Evolutionary conservation across 2,329 filamentous ascomycete species (phyloP).

Genomic region (Fusarium mundagurra): DNA sequence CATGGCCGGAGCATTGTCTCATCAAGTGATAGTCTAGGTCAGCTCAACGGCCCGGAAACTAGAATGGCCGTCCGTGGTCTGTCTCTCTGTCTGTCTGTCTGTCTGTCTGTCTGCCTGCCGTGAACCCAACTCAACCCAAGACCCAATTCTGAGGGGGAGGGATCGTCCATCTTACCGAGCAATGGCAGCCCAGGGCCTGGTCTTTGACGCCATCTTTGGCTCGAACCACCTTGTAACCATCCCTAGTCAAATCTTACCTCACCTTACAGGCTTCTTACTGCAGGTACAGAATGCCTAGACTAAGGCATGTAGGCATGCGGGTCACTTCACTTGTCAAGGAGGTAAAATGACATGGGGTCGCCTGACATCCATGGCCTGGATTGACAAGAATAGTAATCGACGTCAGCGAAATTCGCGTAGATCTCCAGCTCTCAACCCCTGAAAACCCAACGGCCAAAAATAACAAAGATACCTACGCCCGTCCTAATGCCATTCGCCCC

Average conservation of each 20-base stretch:
- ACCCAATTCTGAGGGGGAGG: slow-evolving; percentile 30
- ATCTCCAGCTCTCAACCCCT: slow-evolving; percentile 26
- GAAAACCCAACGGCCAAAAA: slow-evolving; percentile 20
- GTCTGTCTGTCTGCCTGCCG: background rate
- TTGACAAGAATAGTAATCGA: slow-evolving; percentile 36
- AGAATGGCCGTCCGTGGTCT: slow-evolving; percentile 11
- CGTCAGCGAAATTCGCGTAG: slow-evolving; percentile 33
- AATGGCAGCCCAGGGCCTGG: slow-evolving; percentile 7
- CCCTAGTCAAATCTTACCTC: slow-evolving; percentile 32
- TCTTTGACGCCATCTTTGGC: slow-evolving; percentile 35
- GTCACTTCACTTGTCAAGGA: slow-evolving; percentile 18
- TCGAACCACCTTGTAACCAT: slow-evolving; percentile 35
- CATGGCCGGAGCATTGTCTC: slow-evolving; percentile 15
- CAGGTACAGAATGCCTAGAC: slow-evolving; percentile 23
- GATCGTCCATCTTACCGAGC: slow-evolving; percentile 36
- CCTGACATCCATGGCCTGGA: background rate
- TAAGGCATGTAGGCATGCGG: slow-evolving; percentile 1
- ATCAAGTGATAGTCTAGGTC: slow-evolving; percentile 3
- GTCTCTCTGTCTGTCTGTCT: background rate
- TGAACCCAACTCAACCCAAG: background rate
- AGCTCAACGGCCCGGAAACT: slow-evolving; percentile 34
- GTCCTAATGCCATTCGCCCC: slow-evolving; percentile 22
- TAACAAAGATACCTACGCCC: slow-evolving; percentile 2
- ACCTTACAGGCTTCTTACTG: slow-evolving; percentile 10
- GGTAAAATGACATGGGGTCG: slow-evolving; percentile 5